Evolutionary conservation across 768 basidiomycete genomes (phyloP), one percentile per base, ranked within the genome.

Genomic region (Austroboletus eburneus): DNA sequence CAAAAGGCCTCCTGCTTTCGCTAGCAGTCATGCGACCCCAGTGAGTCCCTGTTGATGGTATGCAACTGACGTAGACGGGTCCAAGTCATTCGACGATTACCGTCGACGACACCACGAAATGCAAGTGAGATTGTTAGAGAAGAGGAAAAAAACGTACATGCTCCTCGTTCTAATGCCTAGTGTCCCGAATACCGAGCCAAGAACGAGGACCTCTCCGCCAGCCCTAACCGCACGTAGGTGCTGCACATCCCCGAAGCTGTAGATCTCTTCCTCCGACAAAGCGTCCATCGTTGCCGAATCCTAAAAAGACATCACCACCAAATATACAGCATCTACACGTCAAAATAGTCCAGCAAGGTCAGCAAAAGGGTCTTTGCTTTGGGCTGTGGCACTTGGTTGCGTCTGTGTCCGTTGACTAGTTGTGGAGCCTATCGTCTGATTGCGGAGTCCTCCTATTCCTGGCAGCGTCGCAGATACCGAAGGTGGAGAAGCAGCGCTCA

Each of bases 261-360:
- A 32, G 33, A 37, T 45, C 25, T 18, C 36, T 24, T 14, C 30
- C 4, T 12, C n/a, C 40, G 5, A 22, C 27, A 37, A 49, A 45
- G 36, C 43, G 43, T 54, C 32, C 46, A 43, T 34, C 34, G 35
- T 14, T 34, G 25, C 34, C 52, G 23, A 20, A 34, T 35, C 14
- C 25, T 39, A 36, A 16, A 16, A 50, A 22, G 42, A 35, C 17
- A 13, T 42, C 32, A 25, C 13, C 29, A 22, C 35, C 22, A 25
- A 23, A 46, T 14, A 39, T 49, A 42, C 46, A 21, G n/a, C 33
- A 36, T 24, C 34, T 7, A n/a, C 10, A 4, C 21, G 17, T 61
- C 59, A 91, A 63, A 91, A 90, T 45, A 91, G 66, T 17, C 83
- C 83, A 3, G 76, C 87, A 29, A 91, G 72, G 67, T 91, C 89